phyloP scores from a whole-genome alignment of 768 basidiomycete genomes.

The Serendipita sp. region DNA sequence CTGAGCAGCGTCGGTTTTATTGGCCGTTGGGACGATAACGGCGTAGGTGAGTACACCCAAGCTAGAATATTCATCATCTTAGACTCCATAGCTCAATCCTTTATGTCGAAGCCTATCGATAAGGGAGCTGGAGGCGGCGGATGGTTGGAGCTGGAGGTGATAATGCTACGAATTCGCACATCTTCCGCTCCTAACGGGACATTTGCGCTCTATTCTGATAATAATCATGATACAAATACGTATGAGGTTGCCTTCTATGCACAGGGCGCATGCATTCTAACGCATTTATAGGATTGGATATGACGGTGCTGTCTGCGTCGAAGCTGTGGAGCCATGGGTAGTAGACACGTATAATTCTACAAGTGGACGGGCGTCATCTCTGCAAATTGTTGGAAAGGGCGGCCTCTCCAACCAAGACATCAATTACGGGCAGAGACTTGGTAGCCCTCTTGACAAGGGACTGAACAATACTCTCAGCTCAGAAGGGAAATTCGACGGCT shows the following conservation, averaged over 20 bases:
- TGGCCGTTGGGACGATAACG: neutral
- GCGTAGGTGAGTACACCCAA: neutral
- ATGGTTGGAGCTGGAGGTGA: constrained; percentile 22
- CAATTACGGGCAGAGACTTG: neutral
- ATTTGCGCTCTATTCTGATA: constrained; percentile 16
- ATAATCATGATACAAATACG: neutral
- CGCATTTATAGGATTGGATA: constrained; percentile 20
- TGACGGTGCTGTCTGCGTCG: constrained; percentile 26
- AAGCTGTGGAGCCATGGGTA: constrained; percentile 28
- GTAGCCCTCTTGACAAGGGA: constrained; percentile 14
- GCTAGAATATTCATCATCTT: neutral
- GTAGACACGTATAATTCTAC: constrained; percentile 25
- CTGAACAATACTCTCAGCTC: constrained; percentile 8
- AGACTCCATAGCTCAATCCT: neutral
- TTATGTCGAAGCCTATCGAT: neutral
- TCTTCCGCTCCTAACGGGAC: constrained; percentile 21
- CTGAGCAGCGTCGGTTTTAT: neutral
- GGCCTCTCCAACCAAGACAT: constrained; percentile 9
- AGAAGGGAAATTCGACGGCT: neutral
- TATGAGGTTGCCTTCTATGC: neutral
- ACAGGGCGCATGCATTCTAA: too few relatives aligned
- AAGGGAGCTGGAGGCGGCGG: constrained; percentile 17
- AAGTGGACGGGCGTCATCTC: constrained; percentile 19
- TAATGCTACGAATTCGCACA: constrained; percentile 25
- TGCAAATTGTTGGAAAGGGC: constrained; percentile 21